Conservation (phyloP, 2,329 filamentous ascomycete genomes). For the Coleophoma cylindrospora region DNA sequence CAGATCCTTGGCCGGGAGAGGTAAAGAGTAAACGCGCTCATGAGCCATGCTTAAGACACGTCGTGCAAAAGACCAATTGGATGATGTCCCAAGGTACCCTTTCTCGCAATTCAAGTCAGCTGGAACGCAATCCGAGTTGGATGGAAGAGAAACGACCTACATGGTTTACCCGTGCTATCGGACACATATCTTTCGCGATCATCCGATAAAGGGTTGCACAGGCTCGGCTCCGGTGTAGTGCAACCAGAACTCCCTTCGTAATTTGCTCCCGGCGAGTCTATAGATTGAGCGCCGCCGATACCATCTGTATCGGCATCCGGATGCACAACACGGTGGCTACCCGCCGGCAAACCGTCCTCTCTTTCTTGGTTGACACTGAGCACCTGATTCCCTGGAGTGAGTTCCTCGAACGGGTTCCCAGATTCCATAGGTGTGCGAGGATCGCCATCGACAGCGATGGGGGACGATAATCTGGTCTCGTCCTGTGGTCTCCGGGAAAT, state of each 20-base stretch:
- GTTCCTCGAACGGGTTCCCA: not conserved
- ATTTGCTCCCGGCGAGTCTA: not conserved
- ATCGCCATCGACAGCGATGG: not conserved
- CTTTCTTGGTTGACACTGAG: not conserved
- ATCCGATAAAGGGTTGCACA: slow-evolving; percentile 37
- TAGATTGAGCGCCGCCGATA: not conserved
- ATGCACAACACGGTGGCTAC: not conserved
- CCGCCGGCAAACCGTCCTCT: not conserved
- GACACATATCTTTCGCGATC: slow-evolving; percentile 36
- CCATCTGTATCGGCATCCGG: not conserved
- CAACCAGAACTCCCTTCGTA: not conserved
- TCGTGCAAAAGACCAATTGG: slow-evolving; percentile 50
- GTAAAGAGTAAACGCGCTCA: slow-evolving; percentile 37
- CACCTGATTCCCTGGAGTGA: not conserved
- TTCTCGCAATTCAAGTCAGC: not conserved
- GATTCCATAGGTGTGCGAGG: not conserved
- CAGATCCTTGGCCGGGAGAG: slow-evolving; percentile 36
- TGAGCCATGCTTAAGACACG: slow-evolving; percentile 43
- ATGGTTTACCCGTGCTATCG: slow-evolving; percentile 34
- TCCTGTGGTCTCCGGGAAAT: not conserved
- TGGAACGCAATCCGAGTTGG: not conserved
- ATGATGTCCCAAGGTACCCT: slow-evolving; percentile 50
- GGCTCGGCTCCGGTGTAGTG: not conserved
- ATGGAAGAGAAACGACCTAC: slow-evolving; percentile 24
- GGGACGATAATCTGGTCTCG: not conserved